Evolutionary conservation across 2,329 filamentous ascomycete species (phyloP).

Genomic region (Venturia effusa): DNA sequence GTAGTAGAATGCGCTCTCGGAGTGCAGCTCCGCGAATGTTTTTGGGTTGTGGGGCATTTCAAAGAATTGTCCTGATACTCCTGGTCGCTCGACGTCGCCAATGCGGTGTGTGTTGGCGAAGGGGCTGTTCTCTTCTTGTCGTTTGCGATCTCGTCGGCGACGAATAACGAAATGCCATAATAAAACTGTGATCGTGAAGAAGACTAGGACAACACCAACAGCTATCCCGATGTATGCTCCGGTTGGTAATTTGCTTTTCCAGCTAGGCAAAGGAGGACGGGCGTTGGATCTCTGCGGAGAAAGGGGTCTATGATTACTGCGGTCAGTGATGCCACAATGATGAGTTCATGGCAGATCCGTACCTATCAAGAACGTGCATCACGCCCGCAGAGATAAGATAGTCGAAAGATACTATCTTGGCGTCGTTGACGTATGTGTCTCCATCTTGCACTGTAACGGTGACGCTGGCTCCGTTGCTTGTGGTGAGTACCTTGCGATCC

Average conservation of each 20-base stretch:
- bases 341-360: background rate
- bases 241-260: background rate
- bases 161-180: background rate
- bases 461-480: background rate
- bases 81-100: background rate
- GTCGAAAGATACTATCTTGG: background rate
- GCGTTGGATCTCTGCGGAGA: background rate
- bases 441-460: background rate
- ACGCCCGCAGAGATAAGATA: background rate
- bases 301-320: background rate
- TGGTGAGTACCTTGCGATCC: background rate
- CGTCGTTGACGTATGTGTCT: constrained; percentile 2
- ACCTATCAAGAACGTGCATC: background rate
- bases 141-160: background rate
- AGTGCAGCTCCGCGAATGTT: background rate
- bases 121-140: background rate
- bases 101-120: background rate
- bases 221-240: background rate
- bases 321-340: background rate
- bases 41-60: background rate
- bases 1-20: background rate
- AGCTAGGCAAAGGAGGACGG: background rate
- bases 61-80: background rate
- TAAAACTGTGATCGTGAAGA: background rate
- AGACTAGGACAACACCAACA: background rate